phyloP scores from a whole-genome alignment of 208 protist species.

The Wallacemonas sp. region DNA sequence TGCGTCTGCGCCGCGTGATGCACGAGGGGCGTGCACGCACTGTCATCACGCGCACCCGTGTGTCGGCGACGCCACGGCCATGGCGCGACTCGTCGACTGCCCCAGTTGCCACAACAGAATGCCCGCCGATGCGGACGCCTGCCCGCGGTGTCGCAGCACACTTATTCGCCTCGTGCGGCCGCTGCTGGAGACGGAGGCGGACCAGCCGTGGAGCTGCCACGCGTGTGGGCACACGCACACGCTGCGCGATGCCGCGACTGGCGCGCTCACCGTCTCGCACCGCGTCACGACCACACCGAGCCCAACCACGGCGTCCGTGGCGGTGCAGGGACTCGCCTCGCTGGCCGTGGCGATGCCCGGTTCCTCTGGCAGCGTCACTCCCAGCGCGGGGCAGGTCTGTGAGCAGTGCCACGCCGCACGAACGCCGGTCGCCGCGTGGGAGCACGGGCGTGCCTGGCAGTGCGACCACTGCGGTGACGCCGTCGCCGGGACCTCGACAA shows the following conservation, averaged over 20 bases:
- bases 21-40: constrained; percentile 15
- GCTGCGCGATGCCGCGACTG: constrained; percentile 12
- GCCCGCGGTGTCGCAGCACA: constrained; percentile 39
- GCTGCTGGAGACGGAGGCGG: constrained; percentile 36
- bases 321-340: too few relatives aligned
- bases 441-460: constrained; percentile 35
- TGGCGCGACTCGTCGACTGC: constrained; percentile 31
- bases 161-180: constrained; percentile 24
- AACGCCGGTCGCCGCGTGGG: constrained; percentile 33
- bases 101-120: constrained; percentile 39
- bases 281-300: background rate
- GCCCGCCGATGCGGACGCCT: constrained; percentile 24
- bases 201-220: constrained; percentile 42
- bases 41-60: constrained; percentile 50
- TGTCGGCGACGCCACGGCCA: constrained; percentile 24
- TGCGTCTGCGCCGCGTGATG: constrained; percentile 9
- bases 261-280: background rate
- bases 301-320: too few relatives aligned
- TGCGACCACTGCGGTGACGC: constrained; percentile 34
- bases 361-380: background rate
- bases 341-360: background rate
- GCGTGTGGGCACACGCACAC: constrained; percentile 28
- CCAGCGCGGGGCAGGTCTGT: constrained; percentile 24
- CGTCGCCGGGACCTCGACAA: too few relatives aligned
- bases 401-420: constrained; percentile 32